Evolutionary conservation across 1,284 basidiomycete species (phyloP), one percentile per base, ranked within the genome.

Genomic region (Boletus semigastroideus): DNA sequence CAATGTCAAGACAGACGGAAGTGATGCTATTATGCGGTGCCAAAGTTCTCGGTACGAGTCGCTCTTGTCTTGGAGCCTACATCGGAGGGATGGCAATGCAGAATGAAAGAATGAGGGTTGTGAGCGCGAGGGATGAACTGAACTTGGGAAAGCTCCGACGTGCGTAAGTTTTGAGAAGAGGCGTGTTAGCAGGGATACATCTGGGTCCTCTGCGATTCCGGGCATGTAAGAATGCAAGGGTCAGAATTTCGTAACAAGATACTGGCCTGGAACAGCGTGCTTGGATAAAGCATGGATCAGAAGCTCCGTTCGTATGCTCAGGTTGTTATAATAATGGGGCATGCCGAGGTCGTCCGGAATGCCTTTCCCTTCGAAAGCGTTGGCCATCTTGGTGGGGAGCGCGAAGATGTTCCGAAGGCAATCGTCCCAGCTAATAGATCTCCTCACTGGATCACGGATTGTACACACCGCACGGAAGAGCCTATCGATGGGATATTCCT

Each of bases 331-430:
- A 66, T 86, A 89, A 6, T 62, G 54, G 12, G 75, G 77, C 56
- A 80, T 74, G 50, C 82, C 76, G 36, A 90, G 70, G 13, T 61
- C 66, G n/a, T 52, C 34, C 0, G 84, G 83, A 9, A 80, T 62
- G 20, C 64, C 61, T 47, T 67, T 65, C 20, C 67, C 73, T 38
- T 67, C 73, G 41, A 80, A 64, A 6, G 76, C 74, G 66, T 93
- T 93, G 14, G 87, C 84, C 13, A 87, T 78, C 64, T 82, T 88
- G 12, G 71, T 70, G 27, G 90, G 87, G 5, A 91, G 69, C 11
- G 79, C 74, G 41, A 82, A 70, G 11, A 84, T 52, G 56, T 79
- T 77, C n/a, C 78, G 78, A 19, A 91, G 78, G 58, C 76, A 81
- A 57, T 87, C 83, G 57, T 87, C 85, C 90, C 90, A 93, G 49